Conservation (phyloP, 1,139 yeast genomes). For the Debaryomycetaceae sp. region DNA sequence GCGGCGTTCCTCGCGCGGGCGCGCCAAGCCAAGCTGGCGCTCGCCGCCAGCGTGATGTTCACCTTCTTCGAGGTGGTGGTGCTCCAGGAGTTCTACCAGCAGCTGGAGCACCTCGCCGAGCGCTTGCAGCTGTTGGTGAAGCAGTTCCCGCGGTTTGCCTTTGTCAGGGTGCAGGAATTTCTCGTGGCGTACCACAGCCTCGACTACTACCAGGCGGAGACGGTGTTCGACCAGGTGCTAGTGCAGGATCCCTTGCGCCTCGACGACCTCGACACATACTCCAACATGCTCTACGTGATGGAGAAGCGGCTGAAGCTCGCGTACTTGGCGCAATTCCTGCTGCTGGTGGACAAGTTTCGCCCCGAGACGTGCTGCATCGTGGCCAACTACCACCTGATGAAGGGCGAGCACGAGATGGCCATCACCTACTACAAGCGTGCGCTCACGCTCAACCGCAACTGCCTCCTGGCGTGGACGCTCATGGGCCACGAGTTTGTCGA, state of each 20-base stretch:
- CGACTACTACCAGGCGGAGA: constrained; percentile 78
- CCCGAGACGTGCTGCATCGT: constrained; percentile 95
- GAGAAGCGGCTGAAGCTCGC: constrained; percentile 83
- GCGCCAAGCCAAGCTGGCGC: constrained; percentile 15
- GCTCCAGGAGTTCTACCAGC: constrained; percentile 78
- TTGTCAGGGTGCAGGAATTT: constrained; percentile 76
- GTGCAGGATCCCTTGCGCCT: constrained; percentile 78
- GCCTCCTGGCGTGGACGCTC: constrained; percentile 92
- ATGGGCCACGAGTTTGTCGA: constrained; percentile 99
- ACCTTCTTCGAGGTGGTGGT: constrained; percentile 66
- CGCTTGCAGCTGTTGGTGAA: constrained; percentile 44
- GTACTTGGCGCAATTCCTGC: constrained; percentile 80
- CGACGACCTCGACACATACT: constrained; percentile 87
- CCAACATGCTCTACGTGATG: constrained; percentile 92
- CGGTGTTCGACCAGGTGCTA: constrained; percentile 70
- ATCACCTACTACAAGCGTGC: constrained; percentile 92
- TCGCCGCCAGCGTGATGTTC: constrained; percentile 47
- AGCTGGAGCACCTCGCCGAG: constrained; percentile 46
- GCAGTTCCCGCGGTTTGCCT: constrained; percentile 68
- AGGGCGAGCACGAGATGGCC: constrained; percentile 92
- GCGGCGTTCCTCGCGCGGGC: constrained; percentile 39
- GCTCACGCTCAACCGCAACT: constrained; percentile 69
- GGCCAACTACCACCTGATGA: constrained; percentile 89
- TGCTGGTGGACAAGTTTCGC: constrained; percentile 77
- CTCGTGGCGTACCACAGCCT: constrained; percentile 73